Percentiles rank a stretch among this genome's conserved stretches.
Evolutionary conservation across 805 yeast species (phyloP).

Genomic region (Metschnikowia sp.): DNA sequence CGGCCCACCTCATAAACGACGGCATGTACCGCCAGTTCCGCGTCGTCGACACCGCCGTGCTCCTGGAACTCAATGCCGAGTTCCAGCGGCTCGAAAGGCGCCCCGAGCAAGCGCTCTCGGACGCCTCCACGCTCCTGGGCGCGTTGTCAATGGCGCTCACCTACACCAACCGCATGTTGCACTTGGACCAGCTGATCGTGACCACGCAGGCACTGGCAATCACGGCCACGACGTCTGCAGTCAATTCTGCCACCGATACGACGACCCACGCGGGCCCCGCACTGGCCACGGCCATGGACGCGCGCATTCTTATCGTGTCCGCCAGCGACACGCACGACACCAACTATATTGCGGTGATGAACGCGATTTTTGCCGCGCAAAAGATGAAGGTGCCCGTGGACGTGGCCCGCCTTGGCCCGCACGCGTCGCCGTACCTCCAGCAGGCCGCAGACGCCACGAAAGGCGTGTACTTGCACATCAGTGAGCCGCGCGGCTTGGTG

Average conservation of each 20-base stretch:
- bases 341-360: slow-evolving; percentile 91
- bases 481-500: slow-evolving; percentile 69
- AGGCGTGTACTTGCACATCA: slow-evolving; percentile 76
- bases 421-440: slow-evolving; percentile 77
- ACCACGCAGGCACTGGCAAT: slow-evolving; percentile 45
- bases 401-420: slow-evolving; percentile 70
- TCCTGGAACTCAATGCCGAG: slow-evolving; percentile 53
- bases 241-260: slow-evolving; percentile 12
- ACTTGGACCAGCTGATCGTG: slow-evolving; percentile 43
- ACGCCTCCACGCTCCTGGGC: slow-evolving; percentile 51
- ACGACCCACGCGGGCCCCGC: slow-evolving; percentile 9
- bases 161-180: slow-evolving; percentile 66
- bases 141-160: slow-evolving; percentile 82
- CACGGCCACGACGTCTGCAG: slow-evolving; percentile 33
- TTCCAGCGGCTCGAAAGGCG: slow-evolving; percentile 13
- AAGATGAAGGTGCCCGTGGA: slow-evolving; percentile 87
- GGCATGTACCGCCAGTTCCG: slow-evolving; percentile 86
- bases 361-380: slow-evolving; percentile 92
- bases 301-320: slow-evolving; percentile 54
- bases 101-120: slow-evolving; percentile 12
- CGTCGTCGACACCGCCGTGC: slow-evolving; percentile 69
- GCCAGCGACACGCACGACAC: slow-evolving; percentile 67
- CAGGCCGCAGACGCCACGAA: slow-evolving; percentile 95
- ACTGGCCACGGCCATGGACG: slow-evolving; percentile 26
- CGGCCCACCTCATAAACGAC: slow-evolving; percentile 30